These are phyloP conservation scores for Mycena maculata DNA, from an alignment of 768 basidiomycete genomes.

Conservation along the genomic window DNA sequence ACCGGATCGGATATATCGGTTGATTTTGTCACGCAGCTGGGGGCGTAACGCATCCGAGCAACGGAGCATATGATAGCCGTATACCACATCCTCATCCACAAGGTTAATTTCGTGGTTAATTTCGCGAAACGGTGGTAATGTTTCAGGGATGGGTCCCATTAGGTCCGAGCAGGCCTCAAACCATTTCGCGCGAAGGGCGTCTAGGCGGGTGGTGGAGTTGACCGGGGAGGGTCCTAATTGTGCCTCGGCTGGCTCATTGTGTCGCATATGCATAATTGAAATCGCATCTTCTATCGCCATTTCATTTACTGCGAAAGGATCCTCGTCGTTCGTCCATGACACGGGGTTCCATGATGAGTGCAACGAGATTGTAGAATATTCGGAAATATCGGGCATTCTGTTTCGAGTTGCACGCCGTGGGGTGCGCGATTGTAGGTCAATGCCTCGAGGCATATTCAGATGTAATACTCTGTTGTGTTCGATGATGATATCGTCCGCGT, in stretches of 20 bases:
- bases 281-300: neutral
- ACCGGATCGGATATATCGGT: neutral
- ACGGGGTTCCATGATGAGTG: too few species aligned
- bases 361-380: too few species aligned
- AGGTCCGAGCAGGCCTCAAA: slow-evolving; percentile 28
- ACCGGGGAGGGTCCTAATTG: neutral
- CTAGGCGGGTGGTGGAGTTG: neutral
- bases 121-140: slow-evolving; percentile 42
- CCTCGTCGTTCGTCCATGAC: too few species aligned
- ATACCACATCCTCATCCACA: slow-evolving; percentile 37
- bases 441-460: neutral
- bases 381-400: too few species aligned
- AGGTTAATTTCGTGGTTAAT: slow-evolving; percentile 48
- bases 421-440: neutral
- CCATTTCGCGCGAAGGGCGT: slow-evolving; percentile 10
- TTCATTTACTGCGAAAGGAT: neutral
- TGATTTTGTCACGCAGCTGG: slow-evolving; percentile 25
- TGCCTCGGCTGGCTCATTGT: neutral
- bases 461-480: neutral
- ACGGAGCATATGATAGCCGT: slow-evolving; percentile 35
- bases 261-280: neutral
- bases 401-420: neutral
- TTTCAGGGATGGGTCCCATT: slow-evolving; percentile 22
- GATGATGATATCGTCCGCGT: neutral
- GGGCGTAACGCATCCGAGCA: slow-evolving; percentile 42